These are phyloP conservation scores for Globisporangium splendens DNA, from an alignment of 352 stramenopile species.

Conservation along the genomic window DNA sequence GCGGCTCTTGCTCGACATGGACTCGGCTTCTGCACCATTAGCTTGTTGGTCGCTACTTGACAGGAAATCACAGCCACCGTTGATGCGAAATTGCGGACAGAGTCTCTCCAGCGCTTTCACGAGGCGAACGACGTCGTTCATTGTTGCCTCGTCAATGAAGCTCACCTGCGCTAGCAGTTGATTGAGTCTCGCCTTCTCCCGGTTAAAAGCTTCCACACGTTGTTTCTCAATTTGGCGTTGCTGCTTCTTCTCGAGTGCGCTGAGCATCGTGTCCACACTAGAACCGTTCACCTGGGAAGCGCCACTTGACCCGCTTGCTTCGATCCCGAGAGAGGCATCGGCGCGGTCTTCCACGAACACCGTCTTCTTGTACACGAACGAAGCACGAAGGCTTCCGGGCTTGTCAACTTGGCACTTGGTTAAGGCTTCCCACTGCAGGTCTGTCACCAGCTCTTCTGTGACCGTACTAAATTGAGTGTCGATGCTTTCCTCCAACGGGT, in stretches of 20 bases:
- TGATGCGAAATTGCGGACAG: slow-evolving; percentile 75
- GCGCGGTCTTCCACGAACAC: slow-evolving; percentile 39
- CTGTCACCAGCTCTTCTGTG: slow-evolving; percentile 54
- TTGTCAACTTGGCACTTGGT: slow-evolving; percentile 42
- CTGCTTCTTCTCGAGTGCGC: slow-evolving; percentile 50
- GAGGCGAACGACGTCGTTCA: slow-evolving; percentile 31
- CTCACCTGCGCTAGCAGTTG: slow-evolving; percentile 41
- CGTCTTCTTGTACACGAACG: slow-evolving; percentile 53
- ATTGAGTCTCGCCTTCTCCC: slow-evolving; percentile 53
- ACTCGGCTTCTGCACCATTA: background rate
- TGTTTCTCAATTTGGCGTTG: slow-evolving; percentile 35
- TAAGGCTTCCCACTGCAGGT: slow-evolving; percentile 77
- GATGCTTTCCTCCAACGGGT: slow-evolving; percentile 59
- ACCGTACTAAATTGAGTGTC: slow-evolving; percentile 29
- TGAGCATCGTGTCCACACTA: slow-evolving; percentile 37
- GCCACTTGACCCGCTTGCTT: slow-evolving; percentile 2
- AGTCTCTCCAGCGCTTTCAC: slow-evolving; percentile 27
- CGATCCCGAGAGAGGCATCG: slow-evolving; percentile 18
- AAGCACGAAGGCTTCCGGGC: slow-evolving; percentile 41
- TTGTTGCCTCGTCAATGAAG: slow-evolving; percentile 18
- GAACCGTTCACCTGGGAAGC: slow-evolving; percentile 1
- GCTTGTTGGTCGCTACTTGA: slow-evolving; percentile 5
- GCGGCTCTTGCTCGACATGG: slow-evolving; percentile 24
- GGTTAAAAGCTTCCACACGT: slow-evolving; percentile 37
- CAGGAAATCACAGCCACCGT: slow-evolving; percentile 45